Conservation (phyloP, 805 yeast genomes). For the Saturnispora sekii region DNA sequence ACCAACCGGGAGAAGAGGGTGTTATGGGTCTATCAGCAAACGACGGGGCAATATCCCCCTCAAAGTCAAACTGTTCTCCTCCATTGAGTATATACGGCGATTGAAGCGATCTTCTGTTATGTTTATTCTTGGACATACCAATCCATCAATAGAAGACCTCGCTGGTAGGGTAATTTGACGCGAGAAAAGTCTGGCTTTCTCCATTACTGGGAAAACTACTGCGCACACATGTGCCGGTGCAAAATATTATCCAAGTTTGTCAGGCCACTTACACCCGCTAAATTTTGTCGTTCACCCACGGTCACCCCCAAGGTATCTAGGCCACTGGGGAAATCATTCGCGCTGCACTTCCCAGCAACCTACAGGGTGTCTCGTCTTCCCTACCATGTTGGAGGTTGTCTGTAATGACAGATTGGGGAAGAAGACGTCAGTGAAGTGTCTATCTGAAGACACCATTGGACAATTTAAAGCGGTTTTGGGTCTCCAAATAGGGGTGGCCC, state of each 20-base stretch:
- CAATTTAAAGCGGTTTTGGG: constrained; percentile 82
- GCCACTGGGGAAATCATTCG: too few relatives aligned
- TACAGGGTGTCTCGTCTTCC: not conserved
- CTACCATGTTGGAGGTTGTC: constrained; percentile 54
- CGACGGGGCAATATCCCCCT: constrained; percentile 5
- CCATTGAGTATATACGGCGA: constrained; percentile 8
- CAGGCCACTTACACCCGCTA: too few relatives aligned
- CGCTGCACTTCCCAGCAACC: too few relatives aligned
- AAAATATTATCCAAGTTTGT: too few relatives aligned
- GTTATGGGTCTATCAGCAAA: not conserved
- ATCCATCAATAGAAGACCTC: not conserved
- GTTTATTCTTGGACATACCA: constrained; percentile 4
- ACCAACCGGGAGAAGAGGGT: constrained; percentile 4
- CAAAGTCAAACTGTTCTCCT: not conserved
- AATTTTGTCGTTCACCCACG: too few relatives aligned
- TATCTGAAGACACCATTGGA: constrained; percentile 76
- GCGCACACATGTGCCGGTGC: too few relatives aligned
- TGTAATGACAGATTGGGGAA: constrained; percentile 81
- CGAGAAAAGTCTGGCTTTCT: too few relatives aligned
- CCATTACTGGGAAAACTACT: too few relatives aligned
- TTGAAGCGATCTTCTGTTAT: constrained; percentile 12
- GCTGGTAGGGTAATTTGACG: too few relatives aligned
- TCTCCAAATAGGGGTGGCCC: constrained; percentile 69
- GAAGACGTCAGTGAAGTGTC: constrained; percentile 78
- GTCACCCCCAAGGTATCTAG: too few relatives aligned